Evolutionary conservation across 202 grass and related monocot genomes (phyloP).

Genomic region (Schoenoplectus triqueter): DNA sequence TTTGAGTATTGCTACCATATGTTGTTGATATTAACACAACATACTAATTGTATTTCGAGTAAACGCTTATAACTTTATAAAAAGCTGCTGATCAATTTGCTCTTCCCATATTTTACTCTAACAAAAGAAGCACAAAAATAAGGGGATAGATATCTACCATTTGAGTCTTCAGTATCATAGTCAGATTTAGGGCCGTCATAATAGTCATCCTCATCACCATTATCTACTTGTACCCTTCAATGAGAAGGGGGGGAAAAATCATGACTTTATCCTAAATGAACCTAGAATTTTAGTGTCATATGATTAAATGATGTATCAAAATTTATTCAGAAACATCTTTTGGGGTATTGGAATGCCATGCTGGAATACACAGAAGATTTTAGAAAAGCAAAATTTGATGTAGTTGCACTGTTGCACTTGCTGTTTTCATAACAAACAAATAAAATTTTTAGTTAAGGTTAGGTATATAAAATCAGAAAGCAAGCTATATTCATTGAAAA

Average conservation of each 20-base stretch:
- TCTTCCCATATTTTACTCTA: background rate
- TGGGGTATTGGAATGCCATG: constrained; percentile 36
- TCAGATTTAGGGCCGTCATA: constrained; percentile 56
- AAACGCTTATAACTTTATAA: background rate
- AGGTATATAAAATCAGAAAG: background rate
- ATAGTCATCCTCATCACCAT: constrained; percentile 53
- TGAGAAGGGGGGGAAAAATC: background rate
- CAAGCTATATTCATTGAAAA: background rate
- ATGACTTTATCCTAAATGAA: background rate
- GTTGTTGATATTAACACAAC: constrained; percentile 22
- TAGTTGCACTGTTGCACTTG: background rate
- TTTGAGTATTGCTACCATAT: background rate
- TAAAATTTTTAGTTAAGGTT: background rate
- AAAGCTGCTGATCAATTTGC: background rate
- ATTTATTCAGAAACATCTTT: constrained; percentile 29
- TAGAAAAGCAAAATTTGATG: constrained; percentile 24
- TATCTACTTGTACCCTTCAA: constrained; percentile 66
- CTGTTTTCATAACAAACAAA: background rate
- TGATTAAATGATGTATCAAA: background rate
- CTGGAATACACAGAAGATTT: background rate
- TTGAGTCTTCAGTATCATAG: constrained; percentile 90
- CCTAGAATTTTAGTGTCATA: constrained; percentile 16
- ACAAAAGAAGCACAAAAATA: background rate
- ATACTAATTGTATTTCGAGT: background rate
- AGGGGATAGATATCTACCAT: constrained; percentile 46